These are phyloP conservation scores for Lactifluus rugatus DNA, from an alignment of 768 basidiomycete genomes.

Conservation along the genomic window DNA sequence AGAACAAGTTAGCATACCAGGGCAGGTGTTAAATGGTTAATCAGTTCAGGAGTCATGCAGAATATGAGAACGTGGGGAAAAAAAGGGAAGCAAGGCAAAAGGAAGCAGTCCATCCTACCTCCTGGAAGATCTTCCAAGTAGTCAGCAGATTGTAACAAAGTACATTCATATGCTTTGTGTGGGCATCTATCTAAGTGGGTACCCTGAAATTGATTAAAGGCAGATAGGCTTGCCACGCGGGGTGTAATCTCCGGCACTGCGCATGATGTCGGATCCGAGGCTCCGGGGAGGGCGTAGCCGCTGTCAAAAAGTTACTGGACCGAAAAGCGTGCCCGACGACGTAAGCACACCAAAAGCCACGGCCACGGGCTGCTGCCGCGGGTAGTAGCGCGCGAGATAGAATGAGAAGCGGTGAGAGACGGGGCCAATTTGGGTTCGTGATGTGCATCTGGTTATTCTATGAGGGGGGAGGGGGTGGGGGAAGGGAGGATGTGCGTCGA, in stretches of 20 bases:
- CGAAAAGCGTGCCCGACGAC: background rate
- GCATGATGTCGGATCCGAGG: constrained; percentile 10
- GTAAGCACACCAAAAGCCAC: constrained; percentile 13
- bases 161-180: background rate
- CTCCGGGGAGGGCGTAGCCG: background rate
- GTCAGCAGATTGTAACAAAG: background rate
- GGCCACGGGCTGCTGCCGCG: constrained; percentile 6
- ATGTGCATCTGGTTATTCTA: background rate
- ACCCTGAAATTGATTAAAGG: background rate
- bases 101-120: background rate
- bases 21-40: background rate
- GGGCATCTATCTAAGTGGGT: background rate
- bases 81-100: background rate
- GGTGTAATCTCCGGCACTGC: constrained; percentile 5
- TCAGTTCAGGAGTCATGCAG: background rate
- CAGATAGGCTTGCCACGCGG: constrained; percentile 9
- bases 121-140: background rate
- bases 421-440: background rate
- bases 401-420: background rate
- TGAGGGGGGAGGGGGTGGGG: background rate
- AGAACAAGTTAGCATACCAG: background rate
- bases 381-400: background rate
- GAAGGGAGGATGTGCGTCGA: background rate
- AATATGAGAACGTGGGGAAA: background rate
- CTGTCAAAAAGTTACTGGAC: constrained; percentile 6